A percentile compares a stretch with the other conserved stretches of the same genome.
Conservation (phyloP, 768 basidiomycete species). For the Pisolithus sp. region DNA sequence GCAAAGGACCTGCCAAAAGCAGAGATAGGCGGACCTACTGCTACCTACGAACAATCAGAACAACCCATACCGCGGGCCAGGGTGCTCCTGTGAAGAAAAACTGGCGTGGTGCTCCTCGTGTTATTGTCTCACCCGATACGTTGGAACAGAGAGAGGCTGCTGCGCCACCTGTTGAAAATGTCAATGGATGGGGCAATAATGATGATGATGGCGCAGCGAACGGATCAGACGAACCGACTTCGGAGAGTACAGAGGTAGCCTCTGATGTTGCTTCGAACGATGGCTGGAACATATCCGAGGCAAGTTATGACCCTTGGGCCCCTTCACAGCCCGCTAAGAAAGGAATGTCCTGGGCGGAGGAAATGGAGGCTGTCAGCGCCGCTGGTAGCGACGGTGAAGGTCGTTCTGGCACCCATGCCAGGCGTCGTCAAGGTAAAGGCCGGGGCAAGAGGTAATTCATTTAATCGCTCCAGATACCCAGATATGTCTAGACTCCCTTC, state of each 20-base stretch:
- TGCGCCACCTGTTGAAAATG: slow-evolving; percentile 1
- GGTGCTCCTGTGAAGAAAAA: slow-evolving; percentile 26
- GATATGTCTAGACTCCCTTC: too few species aligned
- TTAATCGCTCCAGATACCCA: too few species aligned
- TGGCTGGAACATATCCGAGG: slow-evolving; percentile 20
- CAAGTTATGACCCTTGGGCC: slow-evolving; percentile 18
- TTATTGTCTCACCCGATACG: slow-evolving; percentile 18
- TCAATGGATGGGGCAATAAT: slow-evolving; percentile 18
- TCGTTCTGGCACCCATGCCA: too few species aligned
- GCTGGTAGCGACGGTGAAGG: background rate
- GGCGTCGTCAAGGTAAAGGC: too few species aligned
- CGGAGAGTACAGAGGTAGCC: background rate
- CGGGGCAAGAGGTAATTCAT: too few species aligned
- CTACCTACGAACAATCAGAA: slow-evolving; percentile 3
- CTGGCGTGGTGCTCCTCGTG: slow-evolving; percentile 24
- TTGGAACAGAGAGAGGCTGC: slow-evolving; percentile 19
- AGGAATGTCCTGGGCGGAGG: slow-evolving; percentile 14
- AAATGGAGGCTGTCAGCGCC: slow-evolving; percentile 16
- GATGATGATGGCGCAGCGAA: slow-evolving; percentile 7
- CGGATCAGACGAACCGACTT: slow-evolving; percentile 1
- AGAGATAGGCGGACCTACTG: background rate
- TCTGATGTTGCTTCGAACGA: slow-evolving; percentile 12
- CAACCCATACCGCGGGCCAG: slow-evolving; percentile 22
- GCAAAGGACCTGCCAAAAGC: slow-evolving; percentile 2
- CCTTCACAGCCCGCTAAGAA: slow-evolving; percentile 5